These are phyloP conservation scores for Nigrospora oryzae DNA, from an alignment of 2,329 filamentous ascomycete genomes.

Conservation along the genomic window DNA sequence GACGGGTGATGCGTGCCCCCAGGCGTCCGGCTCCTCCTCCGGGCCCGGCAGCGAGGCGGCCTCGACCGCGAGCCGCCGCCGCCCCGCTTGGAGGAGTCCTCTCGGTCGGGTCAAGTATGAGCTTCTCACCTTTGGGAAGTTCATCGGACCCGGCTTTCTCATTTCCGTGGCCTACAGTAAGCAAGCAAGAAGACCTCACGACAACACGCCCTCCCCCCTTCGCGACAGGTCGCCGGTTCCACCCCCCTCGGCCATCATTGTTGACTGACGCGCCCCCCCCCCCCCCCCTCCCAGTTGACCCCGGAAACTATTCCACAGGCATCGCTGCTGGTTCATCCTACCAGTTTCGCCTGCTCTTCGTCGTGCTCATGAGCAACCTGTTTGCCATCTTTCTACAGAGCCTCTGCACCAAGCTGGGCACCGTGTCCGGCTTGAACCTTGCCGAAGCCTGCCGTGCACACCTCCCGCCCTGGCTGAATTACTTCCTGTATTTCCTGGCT, in stretches of 20 bases:
- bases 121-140: constrained; percentile 40
- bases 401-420: constrained; percentile 60
- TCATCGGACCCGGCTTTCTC: constrained; percentile 62
- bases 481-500: constrained; percentile 51
- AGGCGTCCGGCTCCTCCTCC: constrained; percentile 7
- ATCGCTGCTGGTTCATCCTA: constrained; percentile 60
- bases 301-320: constrained; percentile 63
- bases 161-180: constrained; percentile 49
- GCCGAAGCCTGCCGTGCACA: constrained; percentile 58
- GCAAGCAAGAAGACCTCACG: constrained; percentile 9
- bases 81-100: constrained; percentile 4
- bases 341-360: constrained; percentile 57
- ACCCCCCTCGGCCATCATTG: too few species aligned
- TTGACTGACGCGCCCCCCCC: too few species aligned
- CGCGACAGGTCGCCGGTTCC: neutral
- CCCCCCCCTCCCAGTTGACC: constrained; percentile 32
- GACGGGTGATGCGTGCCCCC: constrained; percentile 5
- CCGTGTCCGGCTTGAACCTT: constrained; percentile 59
- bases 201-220: neutral
- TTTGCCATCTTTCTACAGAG: constrained; percentile 65
- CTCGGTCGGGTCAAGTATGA: constrained; percentile 13
- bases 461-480: constrained; percentile 57
- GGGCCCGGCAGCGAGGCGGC: constrained; percentile 1
- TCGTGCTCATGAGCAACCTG: constrained; percentile 60
- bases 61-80: neutral